Evolutionary conservation across 2,329 filamentous ascomycete species (phyloP), one percentile per base, ranked within the genome.

Genomic region (Trichophyton simii): DNA sequence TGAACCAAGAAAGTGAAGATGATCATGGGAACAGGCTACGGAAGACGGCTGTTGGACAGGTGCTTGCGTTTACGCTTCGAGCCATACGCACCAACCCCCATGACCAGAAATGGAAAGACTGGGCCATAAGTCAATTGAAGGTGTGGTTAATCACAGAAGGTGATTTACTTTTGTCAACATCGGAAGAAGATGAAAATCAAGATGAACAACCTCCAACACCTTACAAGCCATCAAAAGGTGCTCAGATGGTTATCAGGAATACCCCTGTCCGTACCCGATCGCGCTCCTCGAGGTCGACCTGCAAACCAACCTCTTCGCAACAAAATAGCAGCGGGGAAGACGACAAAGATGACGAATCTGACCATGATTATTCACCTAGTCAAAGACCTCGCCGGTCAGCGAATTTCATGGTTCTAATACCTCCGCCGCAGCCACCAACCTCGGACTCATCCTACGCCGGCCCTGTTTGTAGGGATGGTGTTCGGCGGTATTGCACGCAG

Each of bases 401-500:
- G 31, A 59, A 63, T 60, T 20, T 63, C 46, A 64, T 55, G 59
- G 63, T 60, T 59, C 60, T 58, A 13, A 20, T 62, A 42, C 59
- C 58, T 58, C 62, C 41, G 58, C 60, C 38, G 15, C 48, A 60
- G 28, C 52, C 9, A n/a, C 22, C 52, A 13, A 20, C 0, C 52
- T 11, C 9, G 3, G 61, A 64, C 11, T 63, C 61, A 22, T 61
- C 58, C 57, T 55, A 62, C 54, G 46, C 42, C 13, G 57, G 38
- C 57, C 22, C 48, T 22, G 22, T 28, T 6, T 28, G 22, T 25
- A 28, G 22, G 13, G 64, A 59, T 58, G 62, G 64, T 57, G 60
- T 61, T 31, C 64, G 68, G 55, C 65, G 61, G 52, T 77, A 76
- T 64, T 78, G 73, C 65, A 75, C 74, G 1, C 71, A 76, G 22